Evolutionary conservation across 257 asterid species (phyloP).

Genomic region (Fraxinus pennsylvanica): DNA sequence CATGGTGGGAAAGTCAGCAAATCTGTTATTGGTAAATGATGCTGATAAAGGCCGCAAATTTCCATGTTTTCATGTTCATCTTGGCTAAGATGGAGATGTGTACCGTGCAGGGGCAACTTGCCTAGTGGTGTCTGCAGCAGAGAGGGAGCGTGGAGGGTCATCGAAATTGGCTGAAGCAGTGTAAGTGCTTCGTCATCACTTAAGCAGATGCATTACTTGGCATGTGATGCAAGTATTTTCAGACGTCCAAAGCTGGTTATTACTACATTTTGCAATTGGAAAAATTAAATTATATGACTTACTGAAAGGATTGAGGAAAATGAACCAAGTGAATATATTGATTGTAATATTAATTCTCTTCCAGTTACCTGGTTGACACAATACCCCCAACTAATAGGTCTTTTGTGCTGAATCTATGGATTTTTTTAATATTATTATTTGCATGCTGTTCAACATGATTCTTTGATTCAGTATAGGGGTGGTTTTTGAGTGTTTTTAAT

Average conservation of each 20-base stretch:
- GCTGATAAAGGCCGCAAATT: background rate
- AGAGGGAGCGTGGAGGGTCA: conserved; percentile 81
- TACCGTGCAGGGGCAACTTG: conserved; percentile 61
- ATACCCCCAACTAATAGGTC: too few relatives aligned
- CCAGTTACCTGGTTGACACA: too few relatives aligned
- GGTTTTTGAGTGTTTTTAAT: background rate
- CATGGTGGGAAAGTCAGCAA: conserved; percentile 72
- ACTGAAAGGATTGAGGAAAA: background rate
- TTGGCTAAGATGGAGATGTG: background rate
- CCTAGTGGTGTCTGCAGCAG: conserved; percentile 67
- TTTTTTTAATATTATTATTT: too few relatives aligned
- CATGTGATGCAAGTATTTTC: too few relatives aligned
- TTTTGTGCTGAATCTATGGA: too few relatives aligned
- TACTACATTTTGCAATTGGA: too few relatives aligned
- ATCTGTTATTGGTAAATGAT: conserved; percentile 60
- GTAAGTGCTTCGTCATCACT: conserved; percentile 38
- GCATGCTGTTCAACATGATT: background rate
- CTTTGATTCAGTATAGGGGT: background rate
- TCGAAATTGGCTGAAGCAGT: conserved; percentile 73
- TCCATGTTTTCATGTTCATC: background rate
- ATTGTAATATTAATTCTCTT: too few relatives aligned
- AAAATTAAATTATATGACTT: too few relatives aligned
- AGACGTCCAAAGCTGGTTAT: too few relatives aligned
- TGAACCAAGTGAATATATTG: too few relatives aligned
- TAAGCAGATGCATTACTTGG: background rate